Conservation (phyloP, 2,329 filamentous ascomycete genomes). For the Fusarium floridanum region DNA sequence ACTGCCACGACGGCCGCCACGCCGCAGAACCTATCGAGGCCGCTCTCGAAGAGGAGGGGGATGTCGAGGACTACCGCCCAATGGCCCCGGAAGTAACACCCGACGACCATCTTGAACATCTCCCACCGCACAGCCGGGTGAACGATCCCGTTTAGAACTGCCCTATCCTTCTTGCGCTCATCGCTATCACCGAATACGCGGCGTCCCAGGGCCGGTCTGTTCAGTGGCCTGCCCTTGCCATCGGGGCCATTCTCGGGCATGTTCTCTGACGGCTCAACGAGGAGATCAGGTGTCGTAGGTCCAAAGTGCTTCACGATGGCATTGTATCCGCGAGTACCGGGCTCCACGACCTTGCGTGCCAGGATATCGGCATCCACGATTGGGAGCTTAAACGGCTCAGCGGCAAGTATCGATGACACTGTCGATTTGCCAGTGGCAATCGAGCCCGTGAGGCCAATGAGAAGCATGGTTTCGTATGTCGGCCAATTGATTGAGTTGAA, state of each 20-base stretch:
- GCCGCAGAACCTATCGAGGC: conserved; percentile 87
- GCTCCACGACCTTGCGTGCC: conserved; percentile 93
- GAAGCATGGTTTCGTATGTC: conserved; percentile 73
- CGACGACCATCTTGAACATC: conserved; percentile 82
- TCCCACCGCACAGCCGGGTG: conserved; percentile 89
- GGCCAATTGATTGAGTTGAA: background rate
- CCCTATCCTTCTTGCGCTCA: conserved; percentile 77
- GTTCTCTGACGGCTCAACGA: conserved; percentile 70
- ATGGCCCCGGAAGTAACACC: conserved; percentile 78
- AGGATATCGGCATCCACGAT: conserved; percentile 95
- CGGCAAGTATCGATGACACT: conserved; percentile 84
- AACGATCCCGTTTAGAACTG: conserved; percentile 87
- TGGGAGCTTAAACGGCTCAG: conserved; percentile 85
- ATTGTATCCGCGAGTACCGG: conserved; percentile 85
- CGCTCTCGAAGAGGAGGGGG: conserved; percentile 90
- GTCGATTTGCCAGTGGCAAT: conserved; percentile 99
- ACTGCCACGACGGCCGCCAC: conserved; percentile 90
- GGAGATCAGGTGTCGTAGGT: conserved; percentile 85
- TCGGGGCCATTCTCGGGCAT: conserved; percentile 66
- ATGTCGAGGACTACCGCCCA: conserved; percentile 96
- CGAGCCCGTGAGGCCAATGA: conserved; percentile 95
- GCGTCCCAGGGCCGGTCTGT: conserved; percentile 85
- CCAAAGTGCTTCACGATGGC: conserved; percentile 87
- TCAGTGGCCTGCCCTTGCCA: conserved; percentile 80
- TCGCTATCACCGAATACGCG: conserved; percentile 87